Evolutionary conservation across 257 asterid species (phyloP).

Genomic region (Apocynum venetum): DNA sequence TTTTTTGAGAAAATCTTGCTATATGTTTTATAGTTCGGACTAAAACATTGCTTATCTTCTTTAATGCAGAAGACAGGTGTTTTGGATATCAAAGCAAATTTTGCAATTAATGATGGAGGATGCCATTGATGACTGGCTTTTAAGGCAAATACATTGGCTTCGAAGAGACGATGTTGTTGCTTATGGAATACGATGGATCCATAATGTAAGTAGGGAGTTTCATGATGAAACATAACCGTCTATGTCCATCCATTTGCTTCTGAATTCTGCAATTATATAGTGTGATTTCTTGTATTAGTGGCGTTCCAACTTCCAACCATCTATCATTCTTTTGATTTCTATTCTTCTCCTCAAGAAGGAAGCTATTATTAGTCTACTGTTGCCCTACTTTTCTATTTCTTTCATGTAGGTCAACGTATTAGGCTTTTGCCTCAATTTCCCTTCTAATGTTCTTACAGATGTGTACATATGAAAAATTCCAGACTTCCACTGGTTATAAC

Average conservation of each 20-base stretch:
- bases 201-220: slow-evolving; percentile 57
- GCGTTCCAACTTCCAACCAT: background rate
- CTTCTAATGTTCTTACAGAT: background rate
- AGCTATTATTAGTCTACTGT: background rate
- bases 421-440: background rate
- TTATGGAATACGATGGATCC: slow-evolving; percentile 80
- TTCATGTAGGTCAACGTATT: background rate
- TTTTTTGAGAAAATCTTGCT: background rate
- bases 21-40: slow-evolving; percentile 2
- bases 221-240: slow-evolving; percentile 3
- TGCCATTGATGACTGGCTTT: slow-evolving; percentile 98
- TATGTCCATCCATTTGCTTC: background rate
- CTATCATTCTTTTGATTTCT: background rate
- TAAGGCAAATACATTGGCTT: slow-evolving; percentile 86
- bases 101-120: slow-evolving; percentile 98
- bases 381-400: background rate
- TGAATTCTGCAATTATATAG: background rate
- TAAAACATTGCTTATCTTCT: slow-evolving; percentile 14
- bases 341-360: background rate
- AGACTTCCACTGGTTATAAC: background rate
- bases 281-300: background rate
- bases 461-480: background rate
- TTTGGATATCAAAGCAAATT: slow-evolving; percentile 98
- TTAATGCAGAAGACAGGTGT: slow-evolving; percentile 85
- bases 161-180: slow-evolving; percentile 85